Percentiles rank a stretch among this genome's conserved stretches.
Evolutionary conservation across 352 stramenopile genomes (phyloP).

Genomic region (Globisporangium iwayamae): DNA sequence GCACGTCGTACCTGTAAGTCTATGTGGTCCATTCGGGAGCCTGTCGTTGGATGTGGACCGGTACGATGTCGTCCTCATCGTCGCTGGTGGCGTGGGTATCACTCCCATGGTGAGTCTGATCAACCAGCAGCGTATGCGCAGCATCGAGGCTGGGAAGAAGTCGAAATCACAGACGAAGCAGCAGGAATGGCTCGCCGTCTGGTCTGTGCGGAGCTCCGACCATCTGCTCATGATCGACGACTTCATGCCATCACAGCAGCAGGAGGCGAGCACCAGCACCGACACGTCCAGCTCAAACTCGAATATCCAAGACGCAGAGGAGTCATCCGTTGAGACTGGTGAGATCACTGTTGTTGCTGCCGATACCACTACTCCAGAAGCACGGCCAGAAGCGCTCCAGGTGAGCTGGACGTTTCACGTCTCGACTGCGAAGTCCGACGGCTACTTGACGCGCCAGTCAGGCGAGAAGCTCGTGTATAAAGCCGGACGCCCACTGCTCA

Average conservation of each 20-base stretch:
- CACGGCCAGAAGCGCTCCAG: slow-evolving; percentile 26
- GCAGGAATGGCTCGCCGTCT: slow-evolving; percentile 54
- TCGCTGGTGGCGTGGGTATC: slow-evolving; percentile 72
- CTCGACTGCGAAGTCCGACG: slow-evolving; percentile 42
- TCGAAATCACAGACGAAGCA: slow-evolving; percentile 18
- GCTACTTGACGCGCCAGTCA: slow-evolving; percentile 41
- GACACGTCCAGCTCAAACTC: slow-evolving; percentile 16
- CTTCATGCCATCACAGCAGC: slow-evolving; percentile 54
- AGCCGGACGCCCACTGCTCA: slow-evolving; percentile 51
- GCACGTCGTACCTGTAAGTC: slow-evolving; percentile 41
- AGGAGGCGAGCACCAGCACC: slow-evolving; percentile 23
- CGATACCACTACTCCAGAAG: not conserved
- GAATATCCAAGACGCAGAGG: slow-evolving; percentile 49
- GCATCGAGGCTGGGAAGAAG: slow-evolving; percentile 14
- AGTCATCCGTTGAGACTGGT: slow-evolving; percentile 18
- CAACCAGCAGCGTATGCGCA: slow-evolving; percentile 59
- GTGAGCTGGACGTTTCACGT: slow-evolving; percentile 66
- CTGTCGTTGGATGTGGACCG: slow-evolving; percentile 54
- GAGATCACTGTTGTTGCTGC: not conserved
- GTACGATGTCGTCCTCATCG: slow-evolving; percentile 65
- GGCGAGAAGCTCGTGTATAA: slow-evolving; percentile 55
- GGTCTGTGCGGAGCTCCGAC: slow-evolving; percentile 51
- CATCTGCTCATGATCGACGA: slow-evolving; percentile 75
- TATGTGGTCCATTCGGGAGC: slow-evolving; percentile 71
- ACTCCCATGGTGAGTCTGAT: slow-evolving; percentile 73